Percentiles rank a stretch among this genome's conserved stretches.
Evolutionary conservation across 202 grass and related monocot species (phyloP).

Genomic region (Zizania palustris): DNA sequence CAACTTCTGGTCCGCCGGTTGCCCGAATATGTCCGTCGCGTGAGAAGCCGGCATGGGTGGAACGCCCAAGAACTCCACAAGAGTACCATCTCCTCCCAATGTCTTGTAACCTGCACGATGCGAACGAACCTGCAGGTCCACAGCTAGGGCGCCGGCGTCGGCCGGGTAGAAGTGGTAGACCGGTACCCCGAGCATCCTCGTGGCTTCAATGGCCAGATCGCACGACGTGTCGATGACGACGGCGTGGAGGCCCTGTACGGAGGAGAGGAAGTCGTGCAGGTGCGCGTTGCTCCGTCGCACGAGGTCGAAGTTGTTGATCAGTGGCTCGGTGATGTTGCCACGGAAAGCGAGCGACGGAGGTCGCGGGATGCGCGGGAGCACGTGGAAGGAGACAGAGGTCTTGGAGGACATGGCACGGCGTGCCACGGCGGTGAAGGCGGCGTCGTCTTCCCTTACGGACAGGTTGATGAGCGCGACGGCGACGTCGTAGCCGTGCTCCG

Average conservation of each 20-base stretch:
- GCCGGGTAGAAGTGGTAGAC: conserved; percentile 19
- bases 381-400: conserved; percentile 43
- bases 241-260: conserved; percentile 8
- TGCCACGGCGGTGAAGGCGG: not conserved
- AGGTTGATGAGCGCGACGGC: not conserved
- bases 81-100: too few relatives aligned
- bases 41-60: too few relatives aligned
- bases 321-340: not conserved
- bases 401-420: not conserved
- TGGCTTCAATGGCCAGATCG: conserved; percentile 13
- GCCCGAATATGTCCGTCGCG: too few relatives aligned
- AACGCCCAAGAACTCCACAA: too few relatives aligned
- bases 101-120: too few relatives aligned
- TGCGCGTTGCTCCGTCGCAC: conserved; percentile 26
- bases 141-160: not conserved
- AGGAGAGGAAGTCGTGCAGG: conserved; percentile 27
- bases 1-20: too few relatives aligned
- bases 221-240: conserved; percentile 37
- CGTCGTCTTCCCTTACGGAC: not conserved
- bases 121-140: not conserved
- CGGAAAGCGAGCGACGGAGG: not conserved
- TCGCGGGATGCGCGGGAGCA: conserved; percentile 3
- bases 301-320: not conserved
- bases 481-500: not conserved
- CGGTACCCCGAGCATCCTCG: conserved; percentile 31